Evolutionary conservation across 2,329 filamentous ascomycete species (phyloP), one percentile per base, ranked within the genome.

Genomic region (Stemphylium beticola): DNA sequence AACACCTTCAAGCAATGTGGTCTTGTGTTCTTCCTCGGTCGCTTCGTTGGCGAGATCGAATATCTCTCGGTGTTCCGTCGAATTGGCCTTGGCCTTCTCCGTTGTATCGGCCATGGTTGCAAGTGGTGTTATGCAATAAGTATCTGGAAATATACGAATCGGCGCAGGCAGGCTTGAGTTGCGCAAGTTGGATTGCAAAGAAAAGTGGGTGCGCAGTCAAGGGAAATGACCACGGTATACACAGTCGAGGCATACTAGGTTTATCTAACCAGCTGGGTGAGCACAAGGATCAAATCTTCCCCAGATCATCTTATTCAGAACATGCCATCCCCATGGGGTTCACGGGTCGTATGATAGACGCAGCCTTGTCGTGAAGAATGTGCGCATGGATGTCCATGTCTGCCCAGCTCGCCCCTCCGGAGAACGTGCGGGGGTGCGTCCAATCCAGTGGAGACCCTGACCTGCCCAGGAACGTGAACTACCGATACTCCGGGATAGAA

Each of bases 1-100:
- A 71, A 95, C 81, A 53, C 89, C 91, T 78, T 95, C 85, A 66
- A 82, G 64, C 55, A 95, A 77, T 4, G 73, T 77, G 71, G 79
- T 29, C 12, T 55, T n/a, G 40, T 61, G 62, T 20, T 65, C 62
- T 14, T 63, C 42, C 9, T 65, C 60, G 20, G 58, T 52, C 4
- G 56, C 56, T 42, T 51, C 41, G 32, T 51, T 52, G 49, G 49
- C 49, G 15, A 55, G 51, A 18, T 52, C 33, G n/a, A 58, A 45
- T 29, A 49, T 37, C 24, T 53, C 58, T 8, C 53, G 24, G 17
- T 50, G 44, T 48, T 58, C 50, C 29, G 34, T 44, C 29, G 40
- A 24, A 14, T 22, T 32, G 15, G 44, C 12, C 22, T 40, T 33
- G 14, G 43, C 24, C 24, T 58, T 56, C 26, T 58, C 53, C 20